phyloP scores from a whole-genome alignment of 2,329 filamentous ascomycete species.

The Trichoderma harzianum region DNA sequence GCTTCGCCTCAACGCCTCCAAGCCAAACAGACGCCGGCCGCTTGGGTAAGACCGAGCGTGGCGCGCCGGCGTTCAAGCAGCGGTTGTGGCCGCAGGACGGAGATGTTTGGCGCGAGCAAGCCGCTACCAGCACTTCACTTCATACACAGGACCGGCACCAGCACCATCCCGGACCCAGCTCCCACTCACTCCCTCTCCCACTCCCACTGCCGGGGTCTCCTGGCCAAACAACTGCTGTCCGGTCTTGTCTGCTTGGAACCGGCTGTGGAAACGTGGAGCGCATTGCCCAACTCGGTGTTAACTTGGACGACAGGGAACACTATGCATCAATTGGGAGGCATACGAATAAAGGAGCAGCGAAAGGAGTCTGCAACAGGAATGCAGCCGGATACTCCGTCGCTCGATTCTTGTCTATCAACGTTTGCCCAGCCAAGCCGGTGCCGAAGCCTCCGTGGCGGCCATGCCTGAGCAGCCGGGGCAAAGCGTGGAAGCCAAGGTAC shows the following conservation, averaged over 20 bases:
- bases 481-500: not conserved
- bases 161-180: not conserved
- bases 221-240: not conserved
- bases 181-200: not conserved
- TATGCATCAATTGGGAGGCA: not conserved
- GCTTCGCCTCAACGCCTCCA: slow-evolving; percentile 5
- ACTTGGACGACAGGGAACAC: not conserved
- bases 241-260: not conserved
- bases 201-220: not conserved
- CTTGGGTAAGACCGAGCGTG: not conserved
- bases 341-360: not conserved
- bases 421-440: not conserved
- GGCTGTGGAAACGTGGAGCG: not conserved
- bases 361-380: not conserved
- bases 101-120: not conserved
- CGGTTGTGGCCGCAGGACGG: not conserved
- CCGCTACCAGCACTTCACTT: not conserved
- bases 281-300: not conserved
- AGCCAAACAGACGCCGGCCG: not conserved
- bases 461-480: not conserved
- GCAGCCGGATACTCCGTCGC: not conserved
- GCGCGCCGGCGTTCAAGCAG: not conserved
- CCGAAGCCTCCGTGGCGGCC: slow-evolving; percentile 11
- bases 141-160: not conserved
- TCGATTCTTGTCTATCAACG: not conserved